Base-by-base conservation (phyloP, 805 yeast genomes). In the Starmerella geochares region DNA sequence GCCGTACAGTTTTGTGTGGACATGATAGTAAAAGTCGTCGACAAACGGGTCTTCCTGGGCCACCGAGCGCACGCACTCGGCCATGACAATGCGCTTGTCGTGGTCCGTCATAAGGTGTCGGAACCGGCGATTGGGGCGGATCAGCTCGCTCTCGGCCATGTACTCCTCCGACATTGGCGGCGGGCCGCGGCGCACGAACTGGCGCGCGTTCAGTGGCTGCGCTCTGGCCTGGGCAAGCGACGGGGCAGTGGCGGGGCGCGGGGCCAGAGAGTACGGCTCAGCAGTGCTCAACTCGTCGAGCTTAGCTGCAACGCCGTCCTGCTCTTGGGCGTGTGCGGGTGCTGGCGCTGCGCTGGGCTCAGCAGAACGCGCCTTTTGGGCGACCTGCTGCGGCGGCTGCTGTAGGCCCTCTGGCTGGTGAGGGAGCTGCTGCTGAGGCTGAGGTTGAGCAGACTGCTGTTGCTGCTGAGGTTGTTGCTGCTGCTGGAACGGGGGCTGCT, bases 51-150 rank as follows among this genome's bases (percentile, higher is more conserved):
- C 97, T 50, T 88, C 96, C 10, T 96, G 84, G 45, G 92, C 96
- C 67, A 92, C 83, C 65, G 88, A 96, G 45, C 95, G 86, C 55
- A 92, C 75, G 68, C 92, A 98, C 63, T 88, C 81, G 64, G 96
- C 77, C 39, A 96, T 86, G 45, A 92, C 90, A 63, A 85, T 87
- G 68, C 90, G 96, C 69, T 88, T 88, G 66, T 92, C 98, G 70
- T 90, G 84, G 51, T 95, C 95, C 60, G 87, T 86, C 98, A 92
- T 92, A 55, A 92, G 78, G 55, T 96, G 96, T 25, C 92, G 83
- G 69, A 81, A 86, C 61, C 55, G 43, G 20, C 52, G 50, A 46
- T 55, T 52, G 35, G 59, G 58, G 28, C 56, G 57, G 40, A 53
- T 47, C 36, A 39, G 41, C 49, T 51, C 55, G 24, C 47, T 37